phyloP scores from a whole-genome alignment of 1,284 basidiomycete species.

The Marasmius tenuissimus region DNA sequence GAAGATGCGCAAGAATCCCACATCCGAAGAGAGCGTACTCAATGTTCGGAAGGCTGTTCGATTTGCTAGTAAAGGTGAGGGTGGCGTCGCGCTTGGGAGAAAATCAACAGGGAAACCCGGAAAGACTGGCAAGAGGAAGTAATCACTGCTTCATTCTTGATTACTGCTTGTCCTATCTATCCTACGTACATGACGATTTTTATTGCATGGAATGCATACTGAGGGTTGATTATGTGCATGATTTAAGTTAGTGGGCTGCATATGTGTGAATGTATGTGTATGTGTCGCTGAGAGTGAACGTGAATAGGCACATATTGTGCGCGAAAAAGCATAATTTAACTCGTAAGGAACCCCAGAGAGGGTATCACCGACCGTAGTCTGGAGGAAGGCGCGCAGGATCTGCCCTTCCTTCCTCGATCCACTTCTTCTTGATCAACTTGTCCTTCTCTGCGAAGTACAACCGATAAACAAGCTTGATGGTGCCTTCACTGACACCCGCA shows the following conservation, averaged over 20 bases:
- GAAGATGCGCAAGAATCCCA: slow-evolving; percentile 55
- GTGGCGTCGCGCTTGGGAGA: slow-evolving; percentile 56
- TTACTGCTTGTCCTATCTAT: background rate
- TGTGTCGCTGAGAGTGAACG: too few relatives aligned
- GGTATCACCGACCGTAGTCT: background rate
- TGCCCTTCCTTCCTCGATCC: slow-evolving; percentile 78
- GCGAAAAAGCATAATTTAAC: too few relatives aligned
- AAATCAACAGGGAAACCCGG: slow-evolving; percentile 20
- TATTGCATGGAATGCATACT: background rate
- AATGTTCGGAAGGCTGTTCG: slow-evolving; percentile 89
- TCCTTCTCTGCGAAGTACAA: slow-evolving; percentile 69
- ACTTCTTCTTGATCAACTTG: slow-evolving; percentile 78
- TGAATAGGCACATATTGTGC: background rate
- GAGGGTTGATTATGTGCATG: background rate
- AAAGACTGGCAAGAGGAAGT: background rate
- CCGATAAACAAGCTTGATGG: slow-evolving; percentile 87
- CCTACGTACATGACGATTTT: background rate
- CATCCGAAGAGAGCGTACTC: slow-evolving; percentile 53
- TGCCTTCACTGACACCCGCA: slow-evolving; percentile 97
- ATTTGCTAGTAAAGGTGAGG: slow-evolving; percentile 69
- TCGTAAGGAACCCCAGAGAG: background rate
- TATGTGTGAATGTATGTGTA: too few relatives aligned
- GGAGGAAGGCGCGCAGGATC: background rate
- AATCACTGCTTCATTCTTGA: background rate
- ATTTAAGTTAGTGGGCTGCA: too few relatives aligned